Percentiles rank a stretch among this genome's conserved stretches.
Conservation (phyloP, 2,329 filamentous ascomycete species). For the Parasarocladium wereldwijsianum region DNA sequence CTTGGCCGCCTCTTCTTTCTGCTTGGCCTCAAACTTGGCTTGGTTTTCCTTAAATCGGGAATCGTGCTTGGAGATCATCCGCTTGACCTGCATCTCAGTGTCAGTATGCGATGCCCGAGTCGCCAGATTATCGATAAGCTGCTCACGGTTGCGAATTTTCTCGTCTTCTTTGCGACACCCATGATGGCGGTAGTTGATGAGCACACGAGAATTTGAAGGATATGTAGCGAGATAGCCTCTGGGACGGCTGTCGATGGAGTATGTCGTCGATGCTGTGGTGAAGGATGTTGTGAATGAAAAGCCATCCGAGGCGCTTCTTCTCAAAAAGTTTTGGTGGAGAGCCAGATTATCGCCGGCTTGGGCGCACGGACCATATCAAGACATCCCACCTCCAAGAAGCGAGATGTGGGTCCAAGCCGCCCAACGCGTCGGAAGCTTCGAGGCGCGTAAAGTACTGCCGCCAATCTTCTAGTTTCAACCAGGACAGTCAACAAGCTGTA, state of each 20-base stretch:
- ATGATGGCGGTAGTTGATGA: too few relatives aligned
- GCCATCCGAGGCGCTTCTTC: too few relatives aligned
- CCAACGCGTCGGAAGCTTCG: constrained; percentile 3
- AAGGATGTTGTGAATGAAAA: too few relatives aligned
- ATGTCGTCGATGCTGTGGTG: too few relatives aligned
- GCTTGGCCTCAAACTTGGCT: constrained; percentile 41
- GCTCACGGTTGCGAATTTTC: constrained; percentile 67
- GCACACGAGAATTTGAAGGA: too few relatives aligned
- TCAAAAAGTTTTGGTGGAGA: too few relatives aligned
- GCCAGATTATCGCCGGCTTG: too few relatives aligned
- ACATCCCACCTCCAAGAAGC: too few relatives aligned
- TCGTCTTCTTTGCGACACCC: constrained; percentile 79
- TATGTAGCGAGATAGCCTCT: too few relatives aligned
- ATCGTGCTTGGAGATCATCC: constrained; percentile 71
- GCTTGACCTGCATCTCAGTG: constrained; percentile 43
- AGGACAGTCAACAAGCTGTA: background rate
- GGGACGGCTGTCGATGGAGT: too few relatives aligned
- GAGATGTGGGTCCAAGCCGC: too few relatives aligned
- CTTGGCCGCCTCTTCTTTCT: constrained; percentile 40
- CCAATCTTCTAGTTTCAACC: background rate
- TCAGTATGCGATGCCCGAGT: background rate
- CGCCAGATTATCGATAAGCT: constrained; percentile 15
- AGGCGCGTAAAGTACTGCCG: constrained; percentile 6
- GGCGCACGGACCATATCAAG: too few relatives aligned
- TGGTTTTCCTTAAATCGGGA: constrained; percentile 70